These are phyloP conservation scores for Balamuthia mandrillaris DNA, from an alignment of 208 protist species.

Conservation along the genomic window DNA sequence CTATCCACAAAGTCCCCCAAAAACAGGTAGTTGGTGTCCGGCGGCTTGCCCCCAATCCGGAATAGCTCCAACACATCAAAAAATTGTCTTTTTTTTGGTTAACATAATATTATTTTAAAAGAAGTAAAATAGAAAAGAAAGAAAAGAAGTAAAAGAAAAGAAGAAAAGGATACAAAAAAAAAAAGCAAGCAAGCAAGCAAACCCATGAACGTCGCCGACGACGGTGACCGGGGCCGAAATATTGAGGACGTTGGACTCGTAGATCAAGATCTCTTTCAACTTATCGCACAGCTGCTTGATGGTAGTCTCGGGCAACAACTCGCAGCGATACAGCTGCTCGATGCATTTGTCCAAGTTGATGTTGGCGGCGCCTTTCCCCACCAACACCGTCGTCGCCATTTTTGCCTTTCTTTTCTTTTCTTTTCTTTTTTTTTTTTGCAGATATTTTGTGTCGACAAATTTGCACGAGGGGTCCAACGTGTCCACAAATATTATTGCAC, in stretches of 20 bases:
- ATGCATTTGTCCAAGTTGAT: slow-evolving; percentile 20
- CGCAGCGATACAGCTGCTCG: background rate
- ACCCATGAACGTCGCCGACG: slow-evolving; percentile 89
- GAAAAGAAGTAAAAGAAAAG: background rate
- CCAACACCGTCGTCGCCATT: too few species aligned
- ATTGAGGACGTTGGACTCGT: slow-evolving; percentile 66
- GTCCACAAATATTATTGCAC: too few species aligned
- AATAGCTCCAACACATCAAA: slow-evolving; percentile 96
- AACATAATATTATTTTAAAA: background rate
- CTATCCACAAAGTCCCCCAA: slow-evolving; percentile 94
- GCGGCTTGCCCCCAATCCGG: slow-evolving; percentile 88
- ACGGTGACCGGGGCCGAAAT: slow-evolving; percentile 75
- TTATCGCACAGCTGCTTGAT: slow-evolving; percentile 61
- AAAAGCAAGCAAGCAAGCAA: background rate
- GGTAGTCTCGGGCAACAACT: background rate
- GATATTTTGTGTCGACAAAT: too few species aligned
- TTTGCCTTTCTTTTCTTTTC: too few species aligned
- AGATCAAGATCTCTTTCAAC: slow-evolving; percentile 67
- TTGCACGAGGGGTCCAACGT: too few species aligned
- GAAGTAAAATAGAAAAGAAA: background rate
- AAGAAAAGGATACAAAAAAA: background rate
- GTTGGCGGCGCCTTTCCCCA: background rate
- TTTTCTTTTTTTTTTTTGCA: too few species aligned
- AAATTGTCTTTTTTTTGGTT: slow-evolving; percentile 76
- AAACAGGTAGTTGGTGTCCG: slow-evolving; percentile 97